Evolutionary conservation across 768 basidiomycete genomes (phyloP).

Genomic region (Infundibulicybe gibba): DNA sequence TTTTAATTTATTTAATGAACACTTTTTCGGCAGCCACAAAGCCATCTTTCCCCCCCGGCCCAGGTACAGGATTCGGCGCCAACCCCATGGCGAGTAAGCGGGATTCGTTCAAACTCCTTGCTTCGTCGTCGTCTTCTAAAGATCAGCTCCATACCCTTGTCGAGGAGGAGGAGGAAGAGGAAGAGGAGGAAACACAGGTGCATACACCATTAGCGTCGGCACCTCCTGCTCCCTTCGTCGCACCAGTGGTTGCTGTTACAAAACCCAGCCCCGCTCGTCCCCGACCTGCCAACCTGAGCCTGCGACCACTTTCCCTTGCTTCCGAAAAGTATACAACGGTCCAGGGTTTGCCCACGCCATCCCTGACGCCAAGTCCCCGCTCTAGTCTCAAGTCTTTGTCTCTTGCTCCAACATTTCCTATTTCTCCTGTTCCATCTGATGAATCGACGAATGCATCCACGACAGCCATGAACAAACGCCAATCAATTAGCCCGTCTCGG

Average conservation of each 20-base stretch:
- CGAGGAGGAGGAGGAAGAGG: slow-evolving; percentile 88
- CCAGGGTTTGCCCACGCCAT: slow-evolving; percentile 48
- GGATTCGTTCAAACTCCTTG: slow-evolving; percentile 77
- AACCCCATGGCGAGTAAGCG: slow-evolving; percentile 57
- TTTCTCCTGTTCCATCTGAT: slow-evolving; percentile 17
- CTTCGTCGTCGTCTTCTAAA: slow-evolving; percentile 58
- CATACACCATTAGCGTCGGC: slow-evolving; percentile 19
- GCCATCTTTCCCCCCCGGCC: slow-evolving; percentile 51
- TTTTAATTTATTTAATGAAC: slow-evolving; percentile 7
- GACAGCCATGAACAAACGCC: slow-evolving; percentile 22
- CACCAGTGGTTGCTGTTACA: slow-evolving; percentile 26
- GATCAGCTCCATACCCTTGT: slow-evolving; percentile 77
- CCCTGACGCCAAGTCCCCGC: slow-evolving; percentile 47
- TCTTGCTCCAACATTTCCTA: slow-evolving; percentile 24
- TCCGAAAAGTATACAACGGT: slow-evolving; percentile 41
- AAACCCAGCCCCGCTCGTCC: slow-evolving; percentile 43
- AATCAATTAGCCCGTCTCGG: slow-evolving; percentile 24
- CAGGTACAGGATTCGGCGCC: slow-evolving; percentile 37
- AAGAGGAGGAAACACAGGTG: slow-evolving; percentile 44
- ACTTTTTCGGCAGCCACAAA: slow-evolving; percentile 45
- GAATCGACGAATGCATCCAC: slow-evolving; percentile 17
- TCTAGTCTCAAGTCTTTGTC: slow-evolving; percentile 51
- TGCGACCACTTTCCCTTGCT: slow-evolving; percentile 71
- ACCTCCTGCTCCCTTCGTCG: slow-evolving; percentile 18
- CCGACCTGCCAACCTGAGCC: slow-evolving; percentile 62